Evolutionary conservation across 805 yeast genomes (phyloP), one percentile per base, ranked within the genome.

Genomic region (Candida incommunis): DNA sequence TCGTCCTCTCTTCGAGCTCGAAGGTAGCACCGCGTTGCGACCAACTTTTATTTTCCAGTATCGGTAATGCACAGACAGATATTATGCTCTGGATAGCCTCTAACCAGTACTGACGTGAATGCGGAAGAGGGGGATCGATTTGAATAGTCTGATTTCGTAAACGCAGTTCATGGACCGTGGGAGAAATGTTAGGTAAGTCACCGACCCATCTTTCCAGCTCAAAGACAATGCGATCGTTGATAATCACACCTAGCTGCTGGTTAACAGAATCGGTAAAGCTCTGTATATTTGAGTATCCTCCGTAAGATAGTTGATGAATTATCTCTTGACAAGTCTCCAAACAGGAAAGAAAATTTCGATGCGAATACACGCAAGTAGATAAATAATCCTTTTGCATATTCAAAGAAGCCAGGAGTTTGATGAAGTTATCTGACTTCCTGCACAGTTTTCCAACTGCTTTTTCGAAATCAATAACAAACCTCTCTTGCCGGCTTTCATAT

Each of bases 121-220:
- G 20, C 26, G 63, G 68, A 0, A 76, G 49, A 0, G 68, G 54
- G 0, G 82, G 81, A 0, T 48, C 23, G 2, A 74, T 51, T 2
- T 46, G 43, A 23, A 77, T 60, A 0, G 57, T 47, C 25, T 63
- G 64, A 41, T 69, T 65, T 27, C 62, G 63, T 22, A 70, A 59
- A 0, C 58, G 29, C 2, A 76, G 55, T 2, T 53, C 55, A 50
- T 71, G 78, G 2, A 31, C 37, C 7, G 37, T 11, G 13, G 37
- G 20, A 5, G 5, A 11, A n/a, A 9, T 16, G 20, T 7, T 9
- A 16, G 37, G 18, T 5, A 31, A 18, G 18, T 31, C 18, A 9
- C 7, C 45, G 4, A 52, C 43, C 65, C 65, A 61, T 9, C 27
- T 23, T 2, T 44, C 44, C 20, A 59, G 48, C 11, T 50, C 48